These are phyloP conservation scores for Galerina sulciceps DNA, from an alignment of 768 basidiomycete genomes.

Conservation along the genomic window DNA sequence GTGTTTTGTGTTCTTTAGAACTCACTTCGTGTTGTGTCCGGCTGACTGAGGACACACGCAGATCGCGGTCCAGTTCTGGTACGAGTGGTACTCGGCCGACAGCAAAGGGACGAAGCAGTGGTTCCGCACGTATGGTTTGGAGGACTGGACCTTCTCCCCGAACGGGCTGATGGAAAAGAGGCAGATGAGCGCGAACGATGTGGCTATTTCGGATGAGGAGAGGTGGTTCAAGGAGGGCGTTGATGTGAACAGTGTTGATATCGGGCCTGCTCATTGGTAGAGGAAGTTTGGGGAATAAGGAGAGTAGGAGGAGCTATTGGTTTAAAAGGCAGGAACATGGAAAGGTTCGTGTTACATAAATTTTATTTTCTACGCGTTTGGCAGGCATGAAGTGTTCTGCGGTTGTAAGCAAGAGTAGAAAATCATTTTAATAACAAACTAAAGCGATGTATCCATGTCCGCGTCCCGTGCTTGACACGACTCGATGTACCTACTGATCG, in stretches of 20 bases:
- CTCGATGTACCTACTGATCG: no score
- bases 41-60: background rate
- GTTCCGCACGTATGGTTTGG: constrained; percentile 53
- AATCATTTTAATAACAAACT: no score
- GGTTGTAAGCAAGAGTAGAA: no score
- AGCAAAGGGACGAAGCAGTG: constrained; percentile 33
- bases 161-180: constrained; percentile 58
- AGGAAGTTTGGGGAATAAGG: background rate
- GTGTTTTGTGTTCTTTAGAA: background rate
- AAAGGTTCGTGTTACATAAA: no score
- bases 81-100: constrained; percentile 42
- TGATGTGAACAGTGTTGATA: constrained; percentile 40
- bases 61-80: constrained; percentile 61
- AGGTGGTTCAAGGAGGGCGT: constrained; percentile 57
- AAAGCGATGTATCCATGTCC: no score
- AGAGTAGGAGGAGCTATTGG: no score
- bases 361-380: no score
- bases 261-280: constrained; percentile 38
- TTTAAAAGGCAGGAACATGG: no score
- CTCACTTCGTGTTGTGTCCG: background rate
- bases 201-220: constrained; percentile 47
- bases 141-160: constrained; percentile 60
- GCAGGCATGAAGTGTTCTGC: no score
- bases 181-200: constrained; percentile 54
- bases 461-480: no score